Percentiles rank a stretch among this genome's conserved stretches.
These are phyloP conservation scores for Telfairia occidentalis DNA, from an alignment of 331 rosid species.

Conservation along the genomic window DNA sequence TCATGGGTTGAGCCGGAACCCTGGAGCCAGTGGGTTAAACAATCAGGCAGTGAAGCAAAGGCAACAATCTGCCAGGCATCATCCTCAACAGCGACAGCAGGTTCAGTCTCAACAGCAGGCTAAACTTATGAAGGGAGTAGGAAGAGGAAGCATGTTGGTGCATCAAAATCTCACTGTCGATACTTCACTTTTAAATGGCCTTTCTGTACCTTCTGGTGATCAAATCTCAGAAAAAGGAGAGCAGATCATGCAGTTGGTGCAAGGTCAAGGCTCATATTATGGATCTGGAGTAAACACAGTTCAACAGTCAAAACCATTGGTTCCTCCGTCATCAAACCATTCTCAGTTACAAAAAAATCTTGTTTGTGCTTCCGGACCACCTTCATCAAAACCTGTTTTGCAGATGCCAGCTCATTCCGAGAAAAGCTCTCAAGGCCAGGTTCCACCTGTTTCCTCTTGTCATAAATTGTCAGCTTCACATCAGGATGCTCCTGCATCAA, in stretches of 20 bases:
- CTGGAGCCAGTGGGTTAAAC: slow-evolving; percentile 48
- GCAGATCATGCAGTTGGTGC: slow-evolving; percentile 56
- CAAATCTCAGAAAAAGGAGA: slow-evolving; percentile 84
- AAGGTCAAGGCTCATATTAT: slow-evolving; percentile 60
- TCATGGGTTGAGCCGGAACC: slow-evolving; percentile 68
- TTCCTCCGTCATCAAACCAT: slow-evolving; percentile 52
- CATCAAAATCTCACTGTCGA: slow-evolving; percentile 63
- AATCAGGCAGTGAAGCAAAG: slow-evolving; percentile 67
- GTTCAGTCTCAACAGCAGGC: slow-evolving; percentile 67
- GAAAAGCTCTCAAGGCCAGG: slow-evolving; percentile 42
- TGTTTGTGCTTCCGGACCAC: slow-evolving; percentile 36
- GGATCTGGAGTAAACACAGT: slow-evolving; percentile 54
- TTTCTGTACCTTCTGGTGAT: slow-evolving; percentile 58
- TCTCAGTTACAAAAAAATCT: slow-evolving; percentile 64
- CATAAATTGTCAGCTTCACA: slow-evolving; percentile 41
- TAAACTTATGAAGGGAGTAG: slow-evolving; percentile 66
- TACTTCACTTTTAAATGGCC: slow-evolving; percentile 67
- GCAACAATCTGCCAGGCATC: slow-evolving; percentile 81
- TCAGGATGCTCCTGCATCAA: slow-evolving; percentile 28
- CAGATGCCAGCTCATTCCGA: slow-evolving; percentile 57
- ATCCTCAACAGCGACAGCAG: slow-evolving; percentile 72
- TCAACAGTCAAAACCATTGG: slow-evolving; percentile 53
- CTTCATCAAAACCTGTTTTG: slow-evolving; percentile 52
- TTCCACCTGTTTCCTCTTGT: slow-evolving; percentile 39
- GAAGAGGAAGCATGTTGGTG: slow-evolving; percentile 55